Evolutionary conservation across 192 early-diverging fungal species (phyloP).

Genomic region (Gaertneriomyces sp.): DNA sequence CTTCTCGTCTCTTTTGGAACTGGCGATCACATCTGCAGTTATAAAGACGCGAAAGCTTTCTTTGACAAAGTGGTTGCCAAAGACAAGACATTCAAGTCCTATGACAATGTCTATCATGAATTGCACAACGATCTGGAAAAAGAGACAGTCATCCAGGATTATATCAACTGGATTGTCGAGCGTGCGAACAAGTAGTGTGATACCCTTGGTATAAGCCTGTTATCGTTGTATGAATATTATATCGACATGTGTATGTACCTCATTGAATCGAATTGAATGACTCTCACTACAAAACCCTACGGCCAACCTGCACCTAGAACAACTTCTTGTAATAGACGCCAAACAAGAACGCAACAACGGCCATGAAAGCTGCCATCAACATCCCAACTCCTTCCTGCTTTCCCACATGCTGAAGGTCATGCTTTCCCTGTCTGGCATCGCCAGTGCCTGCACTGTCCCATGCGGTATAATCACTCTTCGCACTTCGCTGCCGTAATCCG

Average conservation of each 20-base stretch:
- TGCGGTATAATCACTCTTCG: no score
- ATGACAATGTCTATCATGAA: constrained; percentile 26
- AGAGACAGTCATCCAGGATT: constrained; percentile 38
- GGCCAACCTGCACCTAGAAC: background rate
- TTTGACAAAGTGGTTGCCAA: background rate
- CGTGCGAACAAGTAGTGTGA: constrained; percentile 20
- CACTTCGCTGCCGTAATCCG: constrained; percentile 37
- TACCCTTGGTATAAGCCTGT: background rate
- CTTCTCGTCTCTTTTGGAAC: constrained; percentile 54
- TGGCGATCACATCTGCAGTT: constrained; percentile 45
- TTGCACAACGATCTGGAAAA: constrained; percentile 42
- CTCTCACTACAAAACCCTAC: background rate
- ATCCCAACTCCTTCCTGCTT: background rate
- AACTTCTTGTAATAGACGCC: constrained; percentile 1
- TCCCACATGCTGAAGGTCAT: no score
- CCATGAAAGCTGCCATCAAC: background rate
- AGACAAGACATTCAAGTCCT: constrained; percentile 30
- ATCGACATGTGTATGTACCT: background rate
- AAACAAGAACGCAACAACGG: constrained; percentile 4
- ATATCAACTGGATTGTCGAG: constrained; percentile 37
- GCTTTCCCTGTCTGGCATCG: no score
- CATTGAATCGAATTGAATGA: background rate
- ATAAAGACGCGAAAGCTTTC: constrained; percentile 9
- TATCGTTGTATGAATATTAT: background rate
- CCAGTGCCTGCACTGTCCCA: no score